A percentile compares a stretch with the other conserved stretches of the same genome.
phyloP scores from a whole-genome alignment of 495 filamentous ascomycete species.

The Sabuloglossum arenarium region DNA sequence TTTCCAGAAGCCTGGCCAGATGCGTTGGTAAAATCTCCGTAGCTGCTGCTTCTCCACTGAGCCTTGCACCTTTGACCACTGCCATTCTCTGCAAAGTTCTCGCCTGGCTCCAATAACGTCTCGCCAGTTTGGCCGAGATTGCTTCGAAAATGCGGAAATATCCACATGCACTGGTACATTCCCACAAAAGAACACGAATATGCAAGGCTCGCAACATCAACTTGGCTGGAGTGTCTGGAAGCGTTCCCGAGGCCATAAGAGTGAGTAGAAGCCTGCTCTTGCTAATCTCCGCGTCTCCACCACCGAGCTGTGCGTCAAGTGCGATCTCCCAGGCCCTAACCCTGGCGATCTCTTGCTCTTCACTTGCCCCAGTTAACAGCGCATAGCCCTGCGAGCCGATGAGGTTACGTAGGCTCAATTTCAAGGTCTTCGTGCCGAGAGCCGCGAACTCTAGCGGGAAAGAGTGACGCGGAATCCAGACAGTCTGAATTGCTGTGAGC shows the following conservation, averaged over 20 bases:
- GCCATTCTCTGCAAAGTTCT: constrained; percentile 30
- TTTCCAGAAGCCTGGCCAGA: constrained; percentile 47
- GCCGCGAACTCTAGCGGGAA: constrained; percentile 72
- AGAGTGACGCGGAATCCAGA: constrained; percentile 77
- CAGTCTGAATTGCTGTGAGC: constrained; percentile 85
- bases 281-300: constrained; percentile 77
- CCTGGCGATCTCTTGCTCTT: constrained; percentile 68
- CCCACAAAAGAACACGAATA: constrained; percentile 70
- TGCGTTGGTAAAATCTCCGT: constrained; percentile 54
- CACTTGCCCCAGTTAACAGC: constrained; percentile 53
- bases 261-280: constrained; percentile 73
- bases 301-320: constrained; percentile 84
- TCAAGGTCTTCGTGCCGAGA: constrained; percentile 54
- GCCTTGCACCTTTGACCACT: constrained; percentile 26
- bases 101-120: constrained; percentile 64
- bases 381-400: constrained; percentile 60
- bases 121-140: constrained; percentile 44
- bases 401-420: constrained; percentile 58
- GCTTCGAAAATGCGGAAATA: constrained; percentile 37
- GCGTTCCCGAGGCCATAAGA: constrained; percentile 68
- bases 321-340: constrained; percentile 91
- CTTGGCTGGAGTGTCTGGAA: constrained; percentile 63
- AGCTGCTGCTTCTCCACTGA: constrained; percentile 21
- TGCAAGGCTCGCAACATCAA: constrained; percentile 88
- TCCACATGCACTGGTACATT: constrained; percentile 38